A percentile compares a stretch with the other conserved stretches of the same genome.
Conservation (phyloP, 805 yeast species). For the Cyberlindnera maclurae region DNA sequence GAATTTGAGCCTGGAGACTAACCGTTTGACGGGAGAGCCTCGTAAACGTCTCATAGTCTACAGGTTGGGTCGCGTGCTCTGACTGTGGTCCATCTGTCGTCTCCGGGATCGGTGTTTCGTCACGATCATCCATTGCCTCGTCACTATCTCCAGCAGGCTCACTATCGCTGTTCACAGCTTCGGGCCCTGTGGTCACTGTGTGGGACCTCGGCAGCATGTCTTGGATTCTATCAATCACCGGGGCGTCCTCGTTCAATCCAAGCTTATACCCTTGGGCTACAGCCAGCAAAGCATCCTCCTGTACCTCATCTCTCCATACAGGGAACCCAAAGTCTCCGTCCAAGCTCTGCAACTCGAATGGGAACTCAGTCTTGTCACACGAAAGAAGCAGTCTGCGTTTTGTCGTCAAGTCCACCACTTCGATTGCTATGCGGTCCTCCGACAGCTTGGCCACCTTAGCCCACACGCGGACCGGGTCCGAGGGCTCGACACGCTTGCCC, state of each 20-base stretch:
- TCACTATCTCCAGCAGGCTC: too few species aligned
- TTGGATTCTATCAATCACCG: background rate
- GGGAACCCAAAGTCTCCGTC: background rate
- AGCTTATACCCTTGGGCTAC: too few species aligned
- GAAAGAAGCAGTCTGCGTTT: background rate
- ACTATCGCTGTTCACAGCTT: too few species aligned
- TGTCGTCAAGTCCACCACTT: constrained; percentile 3
- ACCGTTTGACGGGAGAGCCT: background rate
- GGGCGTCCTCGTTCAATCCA: too few species aligned
- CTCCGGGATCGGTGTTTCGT: too few species aligned
- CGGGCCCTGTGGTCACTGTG: background rate
- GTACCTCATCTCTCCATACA: background rate
- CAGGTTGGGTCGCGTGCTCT: too few species aligned
- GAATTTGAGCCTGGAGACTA: background rate
- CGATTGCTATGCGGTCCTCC: constrained; percentile 4
- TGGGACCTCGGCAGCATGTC: background rate
- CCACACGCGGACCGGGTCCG: constrained; percentile 4
- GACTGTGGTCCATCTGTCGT: too few species aligned
- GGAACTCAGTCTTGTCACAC: background rate
- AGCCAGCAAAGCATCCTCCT: background rate
- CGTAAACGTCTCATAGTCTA: too few species aligned
- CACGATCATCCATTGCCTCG: too few species aligned
- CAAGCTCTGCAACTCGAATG: background rate
- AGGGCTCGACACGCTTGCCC: constrained; percentile 1
- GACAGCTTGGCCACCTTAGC: constrained; percentile 5